phyloP scores from a whole-genome alignment of 306 rosid genomes.

The Senna tora region DNA sequence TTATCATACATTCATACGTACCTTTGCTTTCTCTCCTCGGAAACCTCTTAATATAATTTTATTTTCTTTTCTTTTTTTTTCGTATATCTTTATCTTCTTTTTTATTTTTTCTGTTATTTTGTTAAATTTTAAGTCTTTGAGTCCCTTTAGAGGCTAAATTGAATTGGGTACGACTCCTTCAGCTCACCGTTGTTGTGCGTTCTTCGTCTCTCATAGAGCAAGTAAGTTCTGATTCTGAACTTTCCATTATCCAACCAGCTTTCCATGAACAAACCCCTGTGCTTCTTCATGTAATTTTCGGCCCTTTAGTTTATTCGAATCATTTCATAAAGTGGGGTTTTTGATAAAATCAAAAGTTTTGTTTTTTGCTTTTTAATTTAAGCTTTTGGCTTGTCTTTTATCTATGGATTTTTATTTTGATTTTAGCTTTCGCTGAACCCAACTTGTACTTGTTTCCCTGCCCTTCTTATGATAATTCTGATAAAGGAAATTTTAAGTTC shows the following conservation, averaged over 20 bases:
- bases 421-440: constrained; percentile 16
- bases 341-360: constrained; percentile 28
- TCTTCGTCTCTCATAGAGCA: constrained; percentile 31
- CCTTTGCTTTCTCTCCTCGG: constrained; percentile 38
- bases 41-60: neutral
- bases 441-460: constrained; percentile 9
- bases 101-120: neutral
- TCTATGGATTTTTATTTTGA: neutral
- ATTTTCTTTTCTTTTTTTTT: neutral
- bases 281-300: constrained; percentile 18
- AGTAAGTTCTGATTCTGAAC: constrained; percentile 43
- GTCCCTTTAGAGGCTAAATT: neutral
- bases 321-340: constrained; percentile 22
- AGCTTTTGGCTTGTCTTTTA: neutral
- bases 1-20: too few species aligned
- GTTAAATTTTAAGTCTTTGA: constrained; percentile 28
- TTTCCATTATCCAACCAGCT: constrained; percentile 12
- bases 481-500: constrained; percentile 25
- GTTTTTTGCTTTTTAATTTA: constrained; percentile 5
- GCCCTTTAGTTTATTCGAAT: constrained; percentile 14
- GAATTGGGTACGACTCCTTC: constrained; percentile 33
- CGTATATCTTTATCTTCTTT: neutral
- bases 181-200: constrained; percentile 35
- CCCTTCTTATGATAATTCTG: constrained; percentile 25
- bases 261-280: constrained; percentile 5